These are phyloP conservation scores for Takakia lepidozioides DNA, from an alignment of 225 moss, liverwort and hornwort species.

Conservation along the genomic window DNA sequence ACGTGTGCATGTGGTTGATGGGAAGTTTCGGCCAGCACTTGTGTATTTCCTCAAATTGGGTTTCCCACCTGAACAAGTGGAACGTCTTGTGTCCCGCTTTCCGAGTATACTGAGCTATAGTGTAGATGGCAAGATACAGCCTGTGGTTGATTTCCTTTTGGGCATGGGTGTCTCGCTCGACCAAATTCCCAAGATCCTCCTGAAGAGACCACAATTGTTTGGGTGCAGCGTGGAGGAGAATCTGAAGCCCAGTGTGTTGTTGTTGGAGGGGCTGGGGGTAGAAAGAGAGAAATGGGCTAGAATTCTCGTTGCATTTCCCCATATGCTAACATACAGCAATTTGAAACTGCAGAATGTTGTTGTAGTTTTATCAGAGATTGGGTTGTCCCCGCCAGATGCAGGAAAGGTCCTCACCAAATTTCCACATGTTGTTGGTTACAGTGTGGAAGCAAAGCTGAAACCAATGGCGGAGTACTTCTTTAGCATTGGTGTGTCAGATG, in stretches of 20 bases:
- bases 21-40: constrained; percentile 44
- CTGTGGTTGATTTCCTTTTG: constrained; percentile 36
- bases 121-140: constrained; percentile 45
- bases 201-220: constrained; percentile 59
- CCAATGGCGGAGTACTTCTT: constrained; percentile 47
- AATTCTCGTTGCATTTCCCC: constrained; percentile 51
- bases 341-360: constrained; percentile 36
- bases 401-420: constrained; percentile 53
- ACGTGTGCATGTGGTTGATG: constrained; percentile 21
- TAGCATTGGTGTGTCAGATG: constrained; percentile 42
- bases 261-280: constrained; percentile 55
- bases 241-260: constrained; percentile 41
- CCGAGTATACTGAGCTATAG: constrained; percentile 53
- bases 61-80: constrained; percentile 28
- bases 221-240: constrained; percentile 67
- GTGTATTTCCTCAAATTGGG: constrained; percentile 38
- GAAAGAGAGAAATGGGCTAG: constrained; percentile 36
- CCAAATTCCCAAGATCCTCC: constrained; percentile 41
- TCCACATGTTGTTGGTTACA: constrained; percentile 62
- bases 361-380: constrained; percentile 33
- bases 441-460: constrained; percentile 50
- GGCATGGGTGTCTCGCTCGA: constrained; percentile 29
- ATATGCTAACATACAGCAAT: constrained; percentile 55
- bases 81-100: constrained; percentile 35
- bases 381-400: constrained; percentile 29